A percentile compares a stretch with the other conserved stretches of the same genome.
These are phyloP conservation scores for Kwoniella sp. DNA, from an alignment of 768 basidiomycete species.

Conservation along the genomic window DNA sequence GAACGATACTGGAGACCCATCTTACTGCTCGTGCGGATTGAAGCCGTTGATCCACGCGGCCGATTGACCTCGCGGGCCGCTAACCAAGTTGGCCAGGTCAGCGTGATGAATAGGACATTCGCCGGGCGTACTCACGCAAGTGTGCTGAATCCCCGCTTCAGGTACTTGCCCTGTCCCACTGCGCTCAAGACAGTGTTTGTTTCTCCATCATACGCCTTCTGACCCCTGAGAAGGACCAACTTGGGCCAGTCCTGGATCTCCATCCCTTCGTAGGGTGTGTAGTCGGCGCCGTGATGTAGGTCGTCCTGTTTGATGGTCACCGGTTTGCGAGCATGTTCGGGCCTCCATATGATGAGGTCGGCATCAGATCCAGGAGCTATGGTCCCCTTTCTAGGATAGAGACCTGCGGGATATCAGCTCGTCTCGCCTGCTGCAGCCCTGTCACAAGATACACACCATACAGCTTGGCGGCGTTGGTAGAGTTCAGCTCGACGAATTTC, in stretches of 20 bases:
- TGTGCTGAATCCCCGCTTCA: constrained; percentile 25
- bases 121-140: constrained; percentile 23
- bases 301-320: constrained; percentile 9
- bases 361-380: constrained; percentile 49
- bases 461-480: constrained; percentile 48
- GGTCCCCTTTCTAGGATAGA: constrained; percentile 35
- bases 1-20: neutral
- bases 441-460: constrained; percentile 22
- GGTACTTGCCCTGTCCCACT: constrained; percentile 20
- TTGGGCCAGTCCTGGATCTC: constrained; percentile 50
- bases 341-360: constrained; percentile 48
- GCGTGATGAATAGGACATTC: neutral
- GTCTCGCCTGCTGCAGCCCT: neutral
- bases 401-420: neutral
- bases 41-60: constrained; percentile 32
- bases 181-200: constrained; percentile 15
- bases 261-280: constrained; percentile 51
- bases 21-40: constrained; percentile 17
- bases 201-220: constrained; percentile 26
- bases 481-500: constrained; percentile 49
- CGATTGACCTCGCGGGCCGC: constrained; percentile 23
- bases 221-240: constrained; percentile 23
- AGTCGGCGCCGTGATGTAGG: constrained; percentile 12
- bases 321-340: neutral
- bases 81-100: neutral